Base-by-base conservation (phyloP, 768 basidiomycete genomes). In the Cyathus striatus region DNA sequence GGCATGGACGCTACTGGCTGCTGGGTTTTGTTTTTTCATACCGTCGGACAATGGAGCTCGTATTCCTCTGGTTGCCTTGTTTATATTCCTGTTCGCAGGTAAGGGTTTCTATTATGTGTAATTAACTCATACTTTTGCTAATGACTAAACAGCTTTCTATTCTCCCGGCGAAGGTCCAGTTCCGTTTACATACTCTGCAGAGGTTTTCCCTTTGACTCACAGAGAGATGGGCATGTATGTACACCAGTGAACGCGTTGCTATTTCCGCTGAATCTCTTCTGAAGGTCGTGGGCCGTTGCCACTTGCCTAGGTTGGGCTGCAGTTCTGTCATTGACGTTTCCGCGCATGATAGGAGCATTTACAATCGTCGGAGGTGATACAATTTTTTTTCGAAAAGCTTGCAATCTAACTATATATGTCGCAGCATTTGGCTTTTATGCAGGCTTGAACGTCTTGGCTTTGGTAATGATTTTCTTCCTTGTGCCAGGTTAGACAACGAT, bases 121-220 rank as follows among this genome's bases (percentile, higher is more conserved):
- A n/a, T n/a, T n/a, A n/a, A n/a, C n/a, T n/a, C n/a, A n/a, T n/a
- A n/a, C n/a, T n/a, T n/a, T n/a, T n/a, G n/a, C n/a, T 12, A 9
- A n/a, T 30, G 27, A 35, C 16, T 30, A 22, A n/a, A n/a, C 45
- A 61, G 73, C 73, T 1, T 83, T 83, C 59, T 90, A 90, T 59
- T 86, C 85, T 0, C 86, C 86, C 1, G 89, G 89, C 47, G 90
- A 90, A 67, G 91, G 91, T 0, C 91, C 91, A 4, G 90, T 93
- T 6, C 91, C 91, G 0, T 93, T 85, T 61, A 83, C 87, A 0
- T 94, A 93, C 58, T 91, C 89, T 3, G 91, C 91, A 3, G 92
- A 94, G 61, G 90, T 86, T 10, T 95, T 89, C 76, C 92, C 90
- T 5, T 70, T 94, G 27, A 83, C 83, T 23, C 77, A 86, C 46